Percentiles rank a stretch among this genome's conserved stretches.
These are phyloP conservation scores for Aspergillus sp. DNA, from an alignment of 2,329 filamentous ascomycete genomes.

Conservation along the genomic window DNA sequence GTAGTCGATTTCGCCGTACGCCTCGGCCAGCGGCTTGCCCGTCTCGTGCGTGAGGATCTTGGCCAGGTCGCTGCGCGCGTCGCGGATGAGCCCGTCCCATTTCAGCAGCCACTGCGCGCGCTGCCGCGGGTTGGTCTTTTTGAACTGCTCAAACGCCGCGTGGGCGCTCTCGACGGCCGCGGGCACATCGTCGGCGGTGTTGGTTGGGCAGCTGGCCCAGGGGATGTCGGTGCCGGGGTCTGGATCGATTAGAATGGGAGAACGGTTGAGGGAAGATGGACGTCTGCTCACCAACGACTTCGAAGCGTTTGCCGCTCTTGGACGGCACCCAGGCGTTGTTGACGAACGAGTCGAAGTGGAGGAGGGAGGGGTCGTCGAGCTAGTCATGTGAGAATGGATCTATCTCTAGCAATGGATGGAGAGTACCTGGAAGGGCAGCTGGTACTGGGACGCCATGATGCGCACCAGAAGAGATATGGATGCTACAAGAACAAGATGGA, in stretches of 20 bases:
- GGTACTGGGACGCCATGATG: conserved; percentile 33
- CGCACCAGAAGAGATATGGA: not conserved
- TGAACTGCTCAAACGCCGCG: conserved; percentile 60
- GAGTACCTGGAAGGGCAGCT: conserved; percentile 39
- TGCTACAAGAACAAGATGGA: too few species aligned
- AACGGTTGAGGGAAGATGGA: too few species aligned
- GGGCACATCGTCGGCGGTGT: conserved; percentile 59
- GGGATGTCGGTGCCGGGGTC: conserved; percentile 53
- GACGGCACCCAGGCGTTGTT: conserved; percentile 49
- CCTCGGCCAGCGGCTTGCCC: conserved; percentile 57
- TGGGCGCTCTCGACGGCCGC: conserved; percentile 59
- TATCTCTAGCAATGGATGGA: too few species aligned
- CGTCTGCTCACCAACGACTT: conserved; percentile 48
- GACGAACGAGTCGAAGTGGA: conserved; percentile 52
- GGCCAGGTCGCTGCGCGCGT: conserved; percentile 62
- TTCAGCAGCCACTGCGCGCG: conserved; percentile 63
- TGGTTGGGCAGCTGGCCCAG: conserved; percentile 54
- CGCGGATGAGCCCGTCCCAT: conserved; percentile 65
- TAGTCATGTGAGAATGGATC: too few species aligned
- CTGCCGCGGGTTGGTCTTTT: conserved; percentile 58
- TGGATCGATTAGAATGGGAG: conserved; percentile 10
- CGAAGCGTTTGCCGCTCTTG: conserved; percentile 49
- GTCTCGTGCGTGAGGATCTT: conserved; percentile 63
- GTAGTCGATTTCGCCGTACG: conserved; percentile 57
- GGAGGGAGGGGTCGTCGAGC: conserved; percentile 49